Evolutionary conservation across 1,139 yeast species (phyloP).

Genomic region (Blastobotrys raffinosifermentans): DNA sequence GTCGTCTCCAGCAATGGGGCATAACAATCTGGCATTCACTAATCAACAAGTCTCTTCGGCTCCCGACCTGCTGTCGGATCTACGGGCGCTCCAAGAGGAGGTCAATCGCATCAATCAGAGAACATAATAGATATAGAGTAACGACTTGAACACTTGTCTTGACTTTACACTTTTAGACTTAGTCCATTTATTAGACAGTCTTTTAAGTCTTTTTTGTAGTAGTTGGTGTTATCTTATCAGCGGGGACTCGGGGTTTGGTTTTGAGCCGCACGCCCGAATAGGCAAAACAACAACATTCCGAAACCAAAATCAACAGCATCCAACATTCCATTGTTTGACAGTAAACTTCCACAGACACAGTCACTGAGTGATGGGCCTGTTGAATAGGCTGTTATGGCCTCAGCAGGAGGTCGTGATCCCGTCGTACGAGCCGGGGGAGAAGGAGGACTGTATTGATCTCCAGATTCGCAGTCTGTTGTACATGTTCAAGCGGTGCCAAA

Average conservation of each 20-base stretch:
- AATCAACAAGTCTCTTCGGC: conserved; percentile 20
- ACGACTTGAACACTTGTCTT: not conserved
- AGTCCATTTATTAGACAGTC: too few species aligned
- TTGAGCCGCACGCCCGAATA: conserved; percentile 1
- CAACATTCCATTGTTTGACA: too few species aligned
- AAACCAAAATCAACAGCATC: not conserved
- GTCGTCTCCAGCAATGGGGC: conserved; percentile 6
- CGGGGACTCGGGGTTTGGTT: not conserved
- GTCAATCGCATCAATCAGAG: conserved; percentile 12
- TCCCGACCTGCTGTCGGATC: conserved; percentile 27
- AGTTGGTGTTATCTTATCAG: too few species aligned
- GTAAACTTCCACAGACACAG: too few species aligned
- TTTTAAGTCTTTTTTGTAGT: too few species aligned
- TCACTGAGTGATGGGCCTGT: conserved; percentile 26
- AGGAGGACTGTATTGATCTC: conserved; percentile 52
- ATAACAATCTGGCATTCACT: conserved; percentile 2
- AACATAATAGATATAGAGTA: conserved; percentile 1
- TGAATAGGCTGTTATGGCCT: conserved; percentile 9
- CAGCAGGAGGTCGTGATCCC: conserved; percentile 37
- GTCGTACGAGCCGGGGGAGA: conserved; percentile 41
- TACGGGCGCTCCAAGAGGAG: conserved; percentile 27
- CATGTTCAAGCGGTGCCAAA: conserved; percentile 48
- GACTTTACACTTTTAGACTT: not conserved
- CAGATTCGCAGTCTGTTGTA: conserved; percentile 54
- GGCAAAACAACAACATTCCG: not conserved